Evolutionary conservation across 2,329 filamentous ascomycete genomes (phyloP), one percentile per base, ranked within the genome.

Genomic region (Coniella vitis): DNA sequence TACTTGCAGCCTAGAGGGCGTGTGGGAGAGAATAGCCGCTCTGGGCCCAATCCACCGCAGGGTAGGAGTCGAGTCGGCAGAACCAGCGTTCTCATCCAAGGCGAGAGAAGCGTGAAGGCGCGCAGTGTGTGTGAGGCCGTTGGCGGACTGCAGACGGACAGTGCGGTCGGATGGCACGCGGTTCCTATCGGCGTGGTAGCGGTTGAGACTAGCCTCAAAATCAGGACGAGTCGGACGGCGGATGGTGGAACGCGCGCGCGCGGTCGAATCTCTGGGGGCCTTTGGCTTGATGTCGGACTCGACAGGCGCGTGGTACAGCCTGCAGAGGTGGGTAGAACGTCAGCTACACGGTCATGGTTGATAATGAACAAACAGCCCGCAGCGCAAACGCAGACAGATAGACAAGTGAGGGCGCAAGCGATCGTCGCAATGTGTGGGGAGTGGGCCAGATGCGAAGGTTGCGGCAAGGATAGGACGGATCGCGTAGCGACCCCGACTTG

Each of bases 241-340:
- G 29, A 63, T 63, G 39, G 52, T 48, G 29, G 60, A 60, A 22
- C 61, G 61, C 46, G 56, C 51, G 48, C 57, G 58, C 29, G 57
- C 55, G 7, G 57, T 38, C 36, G 50, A 53, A 44, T 61, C 60
- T 32, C 59, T 59, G 40, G 54, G 52, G 8, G 54, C 41, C 48
- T 60, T 61, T 48, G 56, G 45, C 54, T 56, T 56, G 53, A 59
- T 52, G 55, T 63, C 61, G 45, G 61, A 60, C 53, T 62, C 60
- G 54, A 61, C 61, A 32, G 57, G 58, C 36, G 61, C 51, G 54
- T 61, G 59, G 47, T 63, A 63, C 53, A 63, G 56, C 51, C 61
- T 63, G 56, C 53, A 56, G 55, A 51, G 52, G 32, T 19, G 17
- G 37, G 34, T 29, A 16, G 10, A 29, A 5, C 5, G 25, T 29